These are phyloP conservation scores for Chalaropsis ovoidea DNA, from an alignment of 2,329 filamentous ascomycete genomes.

Conservation along the genomic window DNA sequence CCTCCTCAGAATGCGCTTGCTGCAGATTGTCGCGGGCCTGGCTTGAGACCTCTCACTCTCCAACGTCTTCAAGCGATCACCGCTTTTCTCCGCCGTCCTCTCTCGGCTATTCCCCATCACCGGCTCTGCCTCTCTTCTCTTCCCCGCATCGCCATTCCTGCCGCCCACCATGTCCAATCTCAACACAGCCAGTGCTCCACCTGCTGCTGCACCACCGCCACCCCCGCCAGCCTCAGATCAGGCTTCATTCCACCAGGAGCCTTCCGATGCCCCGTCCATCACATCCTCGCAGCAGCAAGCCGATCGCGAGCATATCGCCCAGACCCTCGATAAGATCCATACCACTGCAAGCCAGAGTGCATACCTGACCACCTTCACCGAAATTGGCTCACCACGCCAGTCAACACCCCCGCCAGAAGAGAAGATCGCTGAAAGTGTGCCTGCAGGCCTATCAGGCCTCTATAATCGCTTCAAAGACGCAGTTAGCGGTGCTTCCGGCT, in stretches of 20 bases:
- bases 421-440: slow-evolving; percentile 64
- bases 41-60: slow-evolving; percentile 7
- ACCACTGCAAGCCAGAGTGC: slow-evolving; percentile 76
- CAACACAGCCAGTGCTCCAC: background rate
- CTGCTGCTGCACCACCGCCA: slow-evolving; percentile 18
- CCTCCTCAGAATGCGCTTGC: slow-evolving; percentile 4
- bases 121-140: background rate
- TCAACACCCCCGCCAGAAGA: slow-evolving; percentile 51
- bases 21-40: slow-evolving; percentile 3
- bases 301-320: slow-evolving; percentile 64
- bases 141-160: background rate
- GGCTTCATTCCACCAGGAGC: slow-evolving; percentile 33
- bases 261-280: slow-evolving; percentile 38
- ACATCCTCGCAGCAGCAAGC: slow-evolving; percentile 32
- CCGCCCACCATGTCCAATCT: slow-evolving; percentile 1
- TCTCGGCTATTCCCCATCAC: background rate
- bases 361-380: slow-evolving; percentile 84
- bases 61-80: background rate
- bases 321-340: slow-evolving; percentile 79
- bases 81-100: background rate
- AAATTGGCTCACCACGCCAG: slow-evolving; percentile 67
- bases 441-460: slow-evolving; percentile 77
- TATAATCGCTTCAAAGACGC: slow-evolving; percentile 78
- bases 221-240: slow-evolving; percentile 26
- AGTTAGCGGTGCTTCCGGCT: slow-evolving; percentile 49